Evolutionary conservation across 2,329 filamentous ascomycete genomes (phyloP).

Genomic region (Boeremia lycopersici): DNA sequence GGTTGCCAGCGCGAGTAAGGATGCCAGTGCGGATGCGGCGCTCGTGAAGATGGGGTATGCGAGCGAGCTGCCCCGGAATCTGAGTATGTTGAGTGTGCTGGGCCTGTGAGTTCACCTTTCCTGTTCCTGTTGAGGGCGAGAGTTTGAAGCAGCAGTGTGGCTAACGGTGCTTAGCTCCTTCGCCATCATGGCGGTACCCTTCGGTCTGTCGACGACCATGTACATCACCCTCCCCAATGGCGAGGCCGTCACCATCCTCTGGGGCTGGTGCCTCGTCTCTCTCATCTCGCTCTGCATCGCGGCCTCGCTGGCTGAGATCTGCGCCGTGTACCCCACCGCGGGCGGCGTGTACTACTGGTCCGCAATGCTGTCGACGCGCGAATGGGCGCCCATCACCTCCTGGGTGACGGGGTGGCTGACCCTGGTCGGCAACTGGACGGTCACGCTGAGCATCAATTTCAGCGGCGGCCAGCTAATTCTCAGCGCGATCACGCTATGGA

Average conservation of each 20-base stretch:
- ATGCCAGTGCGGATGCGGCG: constrained; percentile 62
- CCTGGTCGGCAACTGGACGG: constrained; percentile 75
- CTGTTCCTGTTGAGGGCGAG: too few species aligned
- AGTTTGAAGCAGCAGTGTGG: too few species aligned
- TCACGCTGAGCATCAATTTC: constrained; percentile 69
- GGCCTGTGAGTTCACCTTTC: constrained; percentile 55
- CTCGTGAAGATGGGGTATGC: constrained; percentile 72
- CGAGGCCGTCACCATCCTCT: constrained; percentile 71
- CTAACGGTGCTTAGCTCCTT: constrained; percentile 58
- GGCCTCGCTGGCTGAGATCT: constrained; percentile 75
- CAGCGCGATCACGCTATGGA: constrained; percentile 70
- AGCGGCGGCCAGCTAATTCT: constrained; percentile 68
- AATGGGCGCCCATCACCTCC: constrained; percentile 70
- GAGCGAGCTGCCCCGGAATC: constrained; percentile 67
- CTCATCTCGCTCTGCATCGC: constrained; percentile 71
- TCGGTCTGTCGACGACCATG: constrained; percentile 70
- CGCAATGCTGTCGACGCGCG: constrained; percentile 68
- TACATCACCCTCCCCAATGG: constrained; percentile 72
- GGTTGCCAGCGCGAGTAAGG: constrained; percentile 14
- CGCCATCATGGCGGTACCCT: constrained; percentile 76
- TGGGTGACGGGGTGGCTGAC: constrained; percentile 76
- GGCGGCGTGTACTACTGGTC: constrained; percentile 77
- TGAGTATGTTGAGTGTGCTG: constrained; percentile 73
- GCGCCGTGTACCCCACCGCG: constrained; percentile 75
- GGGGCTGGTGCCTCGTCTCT: constrained; percentile 72